phyloP scores from a whole-genome alignment of 1,284 basidiomycete species.

The Spongispora temasekensis region DNA sequence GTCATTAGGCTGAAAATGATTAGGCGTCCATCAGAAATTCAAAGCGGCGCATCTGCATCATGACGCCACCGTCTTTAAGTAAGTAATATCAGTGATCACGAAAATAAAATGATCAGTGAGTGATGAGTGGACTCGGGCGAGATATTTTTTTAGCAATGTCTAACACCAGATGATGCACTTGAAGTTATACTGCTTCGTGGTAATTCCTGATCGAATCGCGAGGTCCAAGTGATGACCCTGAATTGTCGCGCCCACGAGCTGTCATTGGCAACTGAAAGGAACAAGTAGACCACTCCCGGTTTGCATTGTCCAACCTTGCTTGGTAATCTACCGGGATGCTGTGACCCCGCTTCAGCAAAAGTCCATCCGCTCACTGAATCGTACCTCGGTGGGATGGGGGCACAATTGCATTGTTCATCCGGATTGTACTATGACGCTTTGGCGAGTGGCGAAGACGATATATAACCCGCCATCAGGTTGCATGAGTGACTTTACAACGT shows the following conservation, averaged over 20 bases:
- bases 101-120: not conserved
- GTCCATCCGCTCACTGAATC: slow-evolving; percentile 11
- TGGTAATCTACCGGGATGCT: not conserved
- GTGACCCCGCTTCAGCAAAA: slow-evolving; percentile 10
- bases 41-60: not conserved
- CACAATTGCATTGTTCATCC: slow-evolving; percentile 26
- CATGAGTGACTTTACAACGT: not conserved
- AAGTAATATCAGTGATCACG: slow-evolving; percentile 1
- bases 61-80: slow-evolving; percentile 3
- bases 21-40: not conserved
- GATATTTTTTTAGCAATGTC: slow-evolving; percentile 3
- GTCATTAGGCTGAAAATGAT: slow-evolving; percentile 5
- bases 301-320: slow-evolving; percentile 23
- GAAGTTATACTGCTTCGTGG: not conserved
- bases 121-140: slow-evolving; percentile 4
- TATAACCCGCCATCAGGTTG: slow-evolving; percentile 19
- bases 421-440: slow-evolving; percentile 17
- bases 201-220: not conserved
- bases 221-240: not conserved
- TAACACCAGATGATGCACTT: not conserved
- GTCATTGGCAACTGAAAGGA: slow-evolving; percentile 5
- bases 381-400: slow-evolving; percentile 8
- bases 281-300: not conserved
- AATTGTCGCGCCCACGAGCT: slow-evolving; percentile 4
- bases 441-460: slow-evolving; percentile 28